Percentiles rank a stretch among this genome's conserved stretches.
Conservation (phyloP, 73 alveolate genomes). For the Breviolum minutum region DNA sequence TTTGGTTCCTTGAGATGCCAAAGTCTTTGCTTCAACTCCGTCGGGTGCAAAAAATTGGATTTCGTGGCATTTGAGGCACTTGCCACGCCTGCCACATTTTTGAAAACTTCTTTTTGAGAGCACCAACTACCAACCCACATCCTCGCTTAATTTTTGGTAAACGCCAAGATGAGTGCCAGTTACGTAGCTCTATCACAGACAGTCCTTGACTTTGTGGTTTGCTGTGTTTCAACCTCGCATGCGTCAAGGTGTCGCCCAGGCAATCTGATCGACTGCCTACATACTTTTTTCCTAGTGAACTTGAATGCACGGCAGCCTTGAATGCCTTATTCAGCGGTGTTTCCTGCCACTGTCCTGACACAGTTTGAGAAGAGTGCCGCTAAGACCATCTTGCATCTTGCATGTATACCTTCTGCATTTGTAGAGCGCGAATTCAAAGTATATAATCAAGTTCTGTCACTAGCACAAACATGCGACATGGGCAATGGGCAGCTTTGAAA, state of each 20-base stretch:
- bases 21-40: no score
- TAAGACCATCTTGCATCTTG: conserved; percentile 9
- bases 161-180: no score
- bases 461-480: conserved; percentile 3
- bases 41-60: no score
- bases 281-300: neutral
- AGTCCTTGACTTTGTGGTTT: neutral
- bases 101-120: no score
- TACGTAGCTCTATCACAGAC: neutral
- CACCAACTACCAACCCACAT: no score
- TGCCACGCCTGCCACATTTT: no score
- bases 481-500: neutral
- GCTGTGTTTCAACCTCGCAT: neutral
- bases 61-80: no score
- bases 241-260: conserved; percentile 25
- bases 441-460: no score
- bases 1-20: no score
- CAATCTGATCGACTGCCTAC: conserved; percentile 32
- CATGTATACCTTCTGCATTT: neutral
- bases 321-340: neutral
- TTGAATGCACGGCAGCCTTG: neutral
- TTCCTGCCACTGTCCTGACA: neutral
- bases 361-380: conserved; percentile 32
- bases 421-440: no score
- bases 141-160: no score